A percentile compares a stretch with the other conserved stretches of the same genome.
These are phyloP conservation scores for Cryptosporidium baileyi DNA, from an alignment of 169 alveolate genomes.

Conservation along the genomic window DNA sequence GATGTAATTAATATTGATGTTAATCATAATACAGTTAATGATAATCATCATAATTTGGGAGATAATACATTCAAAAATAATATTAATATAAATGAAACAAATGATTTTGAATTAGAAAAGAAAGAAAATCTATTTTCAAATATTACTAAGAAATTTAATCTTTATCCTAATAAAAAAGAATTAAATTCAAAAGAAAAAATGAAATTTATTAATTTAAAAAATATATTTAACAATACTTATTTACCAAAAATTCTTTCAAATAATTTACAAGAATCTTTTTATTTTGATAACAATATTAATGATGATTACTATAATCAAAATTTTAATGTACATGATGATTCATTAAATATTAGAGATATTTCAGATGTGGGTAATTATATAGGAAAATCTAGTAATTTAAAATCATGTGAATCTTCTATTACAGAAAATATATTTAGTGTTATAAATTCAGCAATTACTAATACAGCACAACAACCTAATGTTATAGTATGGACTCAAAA, in stretches of 20 bases:
- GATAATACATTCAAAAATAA: not conserved
- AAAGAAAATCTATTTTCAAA: not conserved
- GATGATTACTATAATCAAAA: no score
- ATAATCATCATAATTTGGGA: not conserved
- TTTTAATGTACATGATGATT: not conserved
- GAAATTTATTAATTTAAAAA: not conserved
- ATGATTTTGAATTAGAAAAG: not conserved
- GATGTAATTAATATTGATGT: slow-evolving; percentile 38
- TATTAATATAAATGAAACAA: not conserved
- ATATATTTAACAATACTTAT: not conserved
- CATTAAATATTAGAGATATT: not conserved
- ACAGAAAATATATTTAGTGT: slow-evolving; percentile 36
- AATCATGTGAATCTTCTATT: slow-evolving; percentile 30
- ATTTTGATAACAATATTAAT: no score
- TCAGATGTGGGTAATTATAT: slow-evolving; percentile 34
- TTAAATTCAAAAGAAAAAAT: not conserved
- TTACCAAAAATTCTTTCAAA: not conserved
- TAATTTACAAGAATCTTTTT: not conserved
- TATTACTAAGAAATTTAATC: not conserved
- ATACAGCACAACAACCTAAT: slow-evolving; percentile 33
- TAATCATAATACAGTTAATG: not conserved
- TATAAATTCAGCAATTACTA: slow-evolving; percentile 21
- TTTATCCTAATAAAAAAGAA: not conserved
- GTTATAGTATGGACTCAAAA: slow-evolving; percentile 45
- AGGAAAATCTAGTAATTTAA: slow-evolving; percentile 22